These are phyloP conservation scores for Akebia trifoliata DNA, from an alignment of 164 flowering plant genomes.

Conservation along the genomic window DNA sequence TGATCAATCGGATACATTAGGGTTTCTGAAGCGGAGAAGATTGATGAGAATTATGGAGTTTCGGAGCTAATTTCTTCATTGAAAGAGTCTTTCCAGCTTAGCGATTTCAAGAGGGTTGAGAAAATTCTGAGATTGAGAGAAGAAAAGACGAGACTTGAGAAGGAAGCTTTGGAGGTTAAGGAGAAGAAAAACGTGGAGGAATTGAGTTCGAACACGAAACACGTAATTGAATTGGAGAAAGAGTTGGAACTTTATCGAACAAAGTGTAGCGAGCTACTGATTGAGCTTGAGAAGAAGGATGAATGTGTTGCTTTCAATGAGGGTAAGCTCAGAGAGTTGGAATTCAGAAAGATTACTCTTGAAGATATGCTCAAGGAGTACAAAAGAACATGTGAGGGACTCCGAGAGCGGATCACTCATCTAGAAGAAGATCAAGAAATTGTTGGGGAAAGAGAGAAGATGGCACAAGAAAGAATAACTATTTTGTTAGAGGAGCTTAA, in stretches of 20 bases:
- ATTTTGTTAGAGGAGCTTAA: constrained; percentile 5
- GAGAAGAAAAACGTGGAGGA: neutral
- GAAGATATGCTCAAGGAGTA: constrained; percentile 7
- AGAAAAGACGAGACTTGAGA: neutral
- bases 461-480: constrained; percentile 8
- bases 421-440: constrained; percentile 10
- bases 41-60: neutral
- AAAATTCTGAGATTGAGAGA: constrained; percentile 3
- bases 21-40: neutral
- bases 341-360: neutral
- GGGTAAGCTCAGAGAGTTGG: neutral
- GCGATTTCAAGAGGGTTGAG: constrained; percentile 13
- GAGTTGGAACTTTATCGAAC: constrained; percentile 7
- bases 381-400: neutral
- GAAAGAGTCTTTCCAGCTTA: constrained; percentile 8
- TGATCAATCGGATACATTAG: neutral
- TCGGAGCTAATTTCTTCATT: constrained; percentile 11
- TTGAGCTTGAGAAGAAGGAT: constrained; percentile 11
- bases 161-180: neutral
- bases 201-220: neutral
- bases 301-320: neutral
- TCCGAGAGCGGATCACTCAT: constrained; percentile 5
- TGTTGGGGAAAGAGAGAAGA: constrained; percentile 12
- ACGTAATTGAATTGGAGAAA: neutral
- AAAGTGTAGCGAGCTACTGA: neutral